A percentile compares a stretch with the other conserved stretches of the same genome.
Conservation (phyloP, 441 rosid species). For the Raphanus hybrid region DNA sequence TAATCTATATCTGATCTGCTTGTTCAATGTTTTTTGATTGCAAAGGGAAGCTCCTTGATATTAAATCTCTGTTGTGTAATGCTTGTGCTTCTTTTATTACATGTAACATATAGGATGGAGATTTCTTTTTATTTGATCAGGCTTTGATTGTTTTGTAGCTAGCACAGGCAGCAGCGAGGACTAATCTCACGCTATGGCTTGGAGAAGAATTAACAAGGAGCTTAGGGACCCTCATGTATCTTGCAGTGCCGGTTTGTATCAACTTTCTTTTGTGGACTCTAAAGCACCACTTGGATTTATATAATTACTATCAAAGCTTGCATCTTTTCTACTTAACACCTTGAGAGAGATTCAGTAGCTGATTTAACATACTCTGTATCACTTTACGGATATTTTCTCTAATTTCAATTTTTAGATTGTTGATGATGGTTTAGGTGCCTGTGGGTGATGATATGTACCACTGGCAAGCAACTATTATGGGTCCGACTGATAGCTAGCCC, state of each 20-base stretch:
- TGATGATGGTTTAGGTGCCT: conserved; percentile 61
- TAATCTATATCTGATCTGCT: conserved; percentile 10
- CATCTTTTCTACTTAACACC: too few species aligned
- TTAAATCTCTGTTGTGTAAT: conserved; percentile 10
- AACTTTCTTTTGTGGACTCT: too few species aligned
- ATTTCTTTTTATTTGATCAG: not conserved
- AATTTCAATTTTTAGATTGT: not conserved
- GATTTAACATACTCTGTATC: not conserved
- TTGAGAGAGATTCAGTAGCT: not conserved
- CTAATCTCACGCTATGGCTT: conserved; percentile 56
- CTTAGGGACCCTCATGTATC: conserved; percentile 90
- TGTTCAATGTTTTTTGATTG: not conserved
- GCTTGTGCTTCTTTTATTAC: conserved; percentile 17
- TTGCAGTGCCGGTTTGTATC: conserved; percentile 78
- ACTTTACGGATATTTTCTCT: not conserved
- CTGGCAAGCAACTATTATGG: conserved; percentile 97
- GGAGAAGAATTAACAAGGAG: conserved; percentile 88
- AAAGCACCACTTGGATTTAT: not conserved
- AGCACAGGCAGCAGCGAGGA: conserved; percentile 32
- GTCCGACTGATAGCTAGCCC: conserved; percentile 85
- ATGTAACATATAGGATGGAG: not conserved
- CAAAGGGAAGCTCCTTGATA: not conserved
- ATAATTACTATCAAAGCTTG: not conserved
- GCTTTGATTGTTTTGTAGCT: not conserved
- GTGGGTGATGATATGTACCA: conserved; percentile 93